phyloP scores from a whole-genome alignment of 1,139 yeast species.

The Scheffersomyces illinoinensis region DNA sequence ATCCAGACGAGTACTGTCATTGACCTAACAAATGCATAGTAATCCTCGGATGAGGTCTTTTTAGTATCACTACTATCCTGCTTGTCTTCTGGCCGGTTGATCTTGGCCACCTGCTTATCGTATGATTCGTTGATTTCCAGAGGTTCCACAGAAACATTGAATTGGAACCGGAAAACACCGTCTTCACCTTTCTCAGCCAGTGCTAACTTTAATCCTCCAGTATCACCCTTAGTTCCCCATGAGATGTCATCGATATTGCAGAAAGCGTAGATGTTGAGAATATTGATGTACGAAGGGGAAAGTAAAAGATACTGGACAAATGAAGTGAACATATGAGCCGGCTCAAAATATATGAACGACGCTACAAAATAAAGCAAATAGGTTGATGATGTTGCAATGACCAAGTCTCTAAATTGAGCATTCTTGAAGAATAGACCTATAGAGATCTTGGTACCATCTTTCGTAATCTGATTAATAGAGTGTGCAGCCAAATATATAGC shows the following conservation, averaged over 20 bases:
- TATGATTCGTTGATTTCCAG: constrained; percentile 63
- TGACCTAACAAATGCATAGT: background rate
- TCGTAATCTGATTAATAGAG: constrained; percentile 37
- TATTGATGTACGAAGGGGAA: constrained; percentile 50
- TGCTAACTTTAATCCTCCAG: constrained; percentile 47
- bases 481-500: constrained; percentile 52
- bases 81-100: constrained; percentile 41
- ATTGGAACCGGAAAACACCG: constrained; percentile 52
- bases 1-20: background rate
- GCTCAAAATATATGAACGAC: constrained; percentile 49
- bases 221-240: constrained; percentile 54
- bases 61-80: constrained; percentile 29
- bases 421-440: constrained; percentile 41
- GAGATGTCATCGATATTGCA: constrained; percentile 53
- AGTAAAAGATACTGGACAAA: constrained; percentile 46
- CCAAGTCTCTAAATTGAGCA: constrained; percentile 48
- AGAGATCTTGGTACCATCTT: constrained; percentile 30
- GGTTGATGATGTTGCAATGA: constrained; percentile 49
- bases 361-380: constrained; percentile 49
- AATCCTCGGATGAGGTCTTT: constrained; percentile 29
- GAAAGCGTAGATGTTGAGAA: constrained; percentile 50
- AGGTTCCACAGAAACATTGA: constrained; percentile 65
- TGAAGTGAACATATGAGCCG: constrained; percentile 55
- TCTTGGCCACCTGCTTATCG: constrained; percentile 62
- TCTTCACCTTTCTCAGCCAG: constrained; percentile 66